These are phyloP conservation scores for Fusarium brevicatenulatum DNA, from an alignment of 2,329 filamentous ascomycete species.

Conservation along the genomic window DNA sequence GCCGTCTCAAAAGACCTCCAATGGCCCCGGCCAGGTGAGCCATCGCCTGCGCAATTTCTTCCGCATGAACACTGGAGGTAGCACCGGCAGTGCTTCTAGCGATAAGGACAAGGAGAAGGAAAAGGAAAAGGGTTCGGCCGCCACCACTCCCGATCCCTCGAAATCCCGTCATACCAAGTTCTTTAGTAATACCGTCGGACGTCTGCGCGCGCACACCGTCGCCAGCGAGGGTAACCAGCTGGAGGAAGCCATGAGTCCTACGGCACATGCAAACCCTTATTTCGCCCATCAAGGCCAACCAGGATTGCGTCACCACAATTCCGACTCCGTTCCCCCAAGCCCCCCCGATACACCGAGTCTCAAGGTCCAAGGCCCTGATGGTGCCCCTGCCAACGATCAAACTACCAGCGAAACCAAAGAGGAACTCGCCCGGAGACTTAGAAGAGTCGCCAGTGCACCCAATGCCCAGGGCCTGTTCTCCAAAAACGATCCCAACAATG, in stretches of 20 bases:
- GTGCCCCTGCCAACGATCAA: conserved; percentile 68
- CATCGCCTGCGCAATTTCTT: conserved; percentile 78
- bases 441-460: conserved; percentile 93
- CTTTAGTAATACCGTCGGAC: conserved; percentile 84
- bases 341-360: conserved; percentile 89
- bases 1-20: conserved; percentile 64
- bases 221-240: conserved; percentile 92
- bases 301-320: conserved; percentile 92
- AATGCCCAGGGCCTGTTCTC: conserved; percentile 94
- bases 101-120: conserved; percentile 54
- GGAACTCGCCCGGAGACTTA: conserved; percentile 90
- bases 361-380: conserved; percentile 75
- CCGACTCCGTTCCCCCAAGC: conserved; percentile 90
- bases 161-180: conserved; percentile 89
- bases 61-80: conserved; percentile 66
- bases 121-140: conserved; percentile 46
- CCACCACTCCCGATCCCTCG: conserved; percentile 37
- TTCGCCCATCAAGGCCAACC: conserved; percentile 97
- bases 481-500: conserved; percentile 63
- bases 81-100: conserved; percentile 51
- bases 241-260: conserved; percentile 90
- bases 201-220: conserved; percentile 89
- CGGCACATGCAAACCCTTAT: conserved; percentile 94
- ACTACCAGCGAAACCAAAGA: conserved; percentile 86
- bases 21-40: conserved; percentile 67